Base-by-base conservation (phyloP, 2,329 filamentous ascomycete species). In the Xylariaceae sp. region DNA sequence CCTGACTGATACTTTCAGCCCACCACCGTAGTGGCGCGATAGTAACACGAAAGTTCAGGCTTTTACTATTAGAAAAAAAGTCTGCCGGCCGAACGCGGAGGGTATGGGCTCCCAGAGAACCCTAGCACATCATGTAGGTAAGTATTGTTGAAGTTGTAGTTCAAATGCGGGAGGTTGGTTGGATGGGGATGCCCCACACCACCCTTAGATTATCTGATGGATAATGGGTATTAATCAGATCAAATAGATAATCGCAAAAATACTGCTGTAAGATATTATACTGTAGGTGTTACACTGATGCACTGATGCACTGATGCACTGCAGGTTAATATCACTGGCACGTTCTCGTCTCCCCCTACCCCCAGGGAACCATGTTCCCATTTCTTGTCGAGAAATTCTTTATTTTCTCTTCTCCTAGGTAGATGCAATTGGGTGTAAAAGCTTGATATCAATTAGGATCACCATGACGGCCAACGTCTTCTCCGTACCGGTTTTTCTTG, bases 401-500 rank as follows among this genome's bases (percentile, higher is more conserved):
- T 6, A 11, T 23, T 29, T 17, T 16, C 6, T 17, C 2, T 31
- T 28, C 12, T 51, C 17, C 19, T 26, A 9, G 12, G n/a, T n/a
- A n/a, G n/a, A 23, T 51, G 33, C 28, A n/a, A 31, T 21, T 40
- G 19, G 24, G 7, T 39, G 43, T 19, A 14, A 47, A 28, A n/a
- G 19, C n/a, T n/a, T n/a, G n/a, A n/a, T n/a, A 39, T 47, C 39
- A 40, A 56, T 55, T 14, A 43, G n/a, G 28, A 34, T 62, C 60
- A 58, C 19, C 24, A 69, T 69, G 68, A 49, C 66, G 50, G 54
- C 52, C 28, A 54, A 69, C 54, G 69, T 71, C 48, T 71, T 72
- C 52, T 61, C 69, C 31, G 64, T 71, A 29, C 69, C 70, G 14
- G 70, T 96, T 53, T 96, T 96, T 78, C 93, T 96, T 78, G 90